phyloP scores from a whole-genome alignment of 306 rosid species.

The Sesbania bispinosa region DNA sequence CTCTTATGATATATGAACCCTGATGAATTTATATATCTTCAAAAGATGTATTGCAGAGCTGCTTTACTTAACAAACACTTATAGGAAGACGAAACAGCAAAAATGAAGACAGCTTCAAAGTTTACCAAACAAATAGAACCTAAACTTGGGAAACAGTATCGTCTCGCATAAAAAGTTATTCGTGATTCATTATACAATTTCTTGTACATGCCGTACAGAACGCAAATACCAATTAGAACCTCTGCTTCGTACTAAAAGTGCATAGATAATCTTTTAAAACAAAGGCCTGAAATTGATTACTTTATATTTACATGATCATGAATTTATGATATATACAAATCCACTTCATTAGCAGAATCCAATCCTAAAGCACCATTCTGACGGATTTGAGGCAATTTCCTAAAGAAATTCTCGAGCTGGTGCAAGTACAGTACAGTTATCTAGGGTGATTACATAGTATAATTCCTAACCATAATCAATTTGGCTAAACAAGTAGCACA shows the following conservation, averaged over 20 bases:
- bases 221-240: too few relatives aligned
- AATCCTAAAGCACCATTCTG: slow-evolving; percentile 2
- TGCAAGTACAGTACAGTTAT: slow-evolving; percentile 4
- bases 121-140: too few relatives aligned
- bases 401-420: neutral
- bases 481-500: slow-evolving; percentile 9
- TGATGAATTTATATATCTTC: too few relatives aligned
- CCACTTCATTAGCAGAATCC: slow-evolving; percentile 3
- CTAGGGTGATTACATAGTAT: slow-evolving; percentile 5
- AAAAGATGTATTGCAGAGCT: too few relatives aligned
- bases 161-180: too few relatives aligned
- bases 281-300: neutral
- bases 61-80: too few relatives aligned
- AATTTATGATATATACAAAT: slow-evolving; percentile 17
- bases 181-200: too few relatives aligned
- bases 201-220: neutral
- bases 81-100: too few relatives aligned
- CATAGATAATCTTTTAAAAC: neutral
- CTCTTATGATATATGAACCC: too few relatives aligned
- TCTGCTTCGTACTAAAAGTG: neutral
- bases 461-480: neutral
- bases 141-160: neutral
- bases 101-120: too few relatives aligned
- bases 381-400: slow-evolving; percentile 17
- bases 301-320: slow-evolving; percentile 23